Percentiles rank a stretch among this genome's conserved stretches.
Evolutionary conservation across 306 rosid species (phyloP).

Genomic region (Trifolium repens): DNA sequence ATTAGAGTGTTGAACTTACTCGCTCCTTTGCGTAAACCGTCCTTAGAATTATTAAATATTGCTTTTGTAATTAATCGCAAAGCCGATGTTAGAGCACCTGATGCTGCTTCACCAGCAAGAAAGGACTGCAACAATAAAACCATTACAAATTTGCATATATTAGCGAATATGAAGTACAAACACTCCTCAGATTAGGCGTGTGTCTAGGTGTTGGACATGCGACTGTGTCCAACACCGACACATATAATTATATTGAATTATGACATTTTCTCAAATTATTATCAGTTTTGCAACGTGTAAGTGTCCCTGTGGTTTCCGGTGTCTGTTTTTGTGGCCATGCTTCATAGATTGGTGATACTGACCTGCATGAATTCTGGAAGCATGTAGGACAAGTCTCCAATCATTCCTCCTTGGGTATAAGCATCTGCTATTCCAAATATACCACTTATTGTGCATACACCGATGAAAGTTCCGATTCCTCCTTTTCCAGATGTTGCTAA

Average conservation of each 20-base stretch:
- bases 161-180: too few relatives aligned
- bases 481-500: slow-evolving; percentile 90
- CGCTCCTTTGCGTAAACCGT: slow-evolving; percentile 90
- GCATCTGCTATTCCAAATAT: slow-evolving; percentile 93
- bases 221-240: too few relatives aligned
- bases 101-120: slow-evolving; percentile 85
- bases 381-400: slow-evolving; percentile 93
- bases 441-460: slow-evolving; percentile 68
- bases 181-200: too few relatives aligned
- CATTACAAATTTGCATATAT: not conserved
- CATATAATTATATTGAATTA: too few relatives aligned
- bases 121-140: slow-evolving; percentile 64
- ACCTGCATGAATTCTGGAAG: slow-evolving; percentile 80
- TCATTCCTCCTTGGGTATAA: slow-evolving; percentile 87
- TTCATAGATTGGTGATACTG: not conserved
- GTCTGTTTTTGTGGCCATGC: not conserved
- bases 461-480: slow-evolving; percentile 80
- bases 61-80: slow-evolving; percentile 85
- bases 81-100: slow-evolving; percentile 80
- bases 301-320: too few relatives aligned
- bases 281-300: too few relatives aligned
- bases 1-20: slow-evolving; percentile 53
- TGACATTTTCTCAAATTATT: too few relatives aligned
- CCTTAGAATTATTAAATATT: slow-evolving; percentile 65
- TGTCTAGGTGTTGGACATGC: too few relatives aligned